phyloP scores from a whole-genome alignment of 148 eudicot genomes.

The Spergularia marina region DNA sequence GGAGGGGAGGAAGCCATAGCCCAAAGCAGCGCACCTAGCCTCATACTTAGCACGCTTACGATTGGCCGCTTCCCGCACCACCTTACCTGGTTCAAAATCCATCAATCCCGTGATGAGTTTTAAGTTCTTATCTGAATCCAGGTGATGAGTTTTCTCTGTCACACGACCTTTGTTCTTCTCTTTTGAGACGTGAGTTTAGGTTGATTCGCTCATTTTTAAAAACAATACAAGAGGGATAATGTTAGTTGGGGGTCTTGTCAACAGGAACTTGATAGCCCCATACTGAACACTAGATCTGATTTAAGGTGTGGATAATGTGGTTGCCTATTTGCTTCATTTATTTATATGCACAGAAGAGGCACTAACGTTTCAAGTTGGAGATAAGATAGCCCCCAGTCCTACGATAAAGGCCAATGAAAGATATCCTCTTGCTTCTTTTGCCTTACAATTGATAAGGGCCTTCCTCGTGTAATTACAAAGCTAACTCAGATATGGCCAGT shows the following conservation, averaged over 20 bases:
- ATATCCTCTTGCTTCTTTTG: too few species aligned
- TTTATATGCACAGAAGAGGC: neutral
- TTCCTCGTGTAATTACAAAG: too few species aligned
- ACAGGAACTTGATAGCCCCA: neutral
- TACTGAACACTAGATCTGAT: neutral
- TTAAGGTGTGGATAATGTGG: too few species aligned
- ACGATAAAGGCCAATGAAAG: neutral
- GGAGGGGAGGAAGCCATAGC: too few species aligned
- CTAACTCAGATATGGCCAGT: too few species aligned
- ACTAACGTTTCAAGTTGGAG: neutral
- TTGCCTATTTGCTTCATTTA: neutral
- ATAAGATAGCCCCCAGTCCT: neutral
- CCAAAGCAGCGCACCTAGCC: too few species aligned
- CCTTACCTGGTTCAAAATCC: too few species aligned
- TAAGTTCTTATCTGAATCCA: constrained; percentile 74
- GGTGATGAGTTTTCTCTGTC: constrained; percentile 41
- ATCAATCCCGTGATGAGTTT: too few species aligned
- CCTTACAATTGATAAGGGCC: too few species aligned
- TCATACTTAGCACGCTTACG: too few species aligned
- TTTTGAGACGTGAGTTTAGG: neutral
- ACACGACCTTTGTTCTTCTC: neutral
- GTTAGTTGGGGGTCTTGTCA: neutral
- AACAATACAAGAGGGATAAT: neutral
- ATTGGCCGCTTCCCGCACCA: too few species aligned
- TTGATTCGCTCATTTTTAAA: neutral